Conservation (phyloP, 306 rosid species). For the Casuarina glauca region DNA sequence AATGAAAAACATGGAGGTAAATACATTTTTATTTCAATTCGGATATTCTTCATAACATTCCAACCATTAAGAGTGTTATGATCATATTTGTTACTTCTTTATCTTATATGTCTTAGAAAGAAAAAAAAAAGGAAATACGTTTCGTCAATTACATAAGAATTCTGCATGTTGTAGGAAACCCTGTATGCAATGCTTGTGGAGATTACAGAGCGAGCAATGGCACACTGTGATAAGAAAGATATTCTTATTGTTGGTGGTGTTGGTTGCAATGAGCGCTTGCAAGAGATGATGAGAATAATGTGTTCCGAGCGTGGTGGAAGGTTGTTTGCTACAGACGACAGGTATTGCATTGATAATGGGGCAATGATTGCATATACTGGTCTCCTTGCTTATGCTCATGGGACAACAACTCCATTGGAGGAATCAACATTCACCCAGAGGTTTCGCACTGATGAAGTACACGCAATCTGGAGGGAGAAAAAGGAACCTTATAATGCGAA, state of each 20-base stretch:
- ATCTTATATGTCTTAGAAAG: not conserved
- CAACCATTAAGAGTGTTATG: not conserved
- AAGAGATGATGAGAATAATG: constrained; percentile 95
- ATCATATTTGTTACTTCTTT: not conserved
- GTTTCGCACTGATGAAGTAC: constrained; percentile 90
- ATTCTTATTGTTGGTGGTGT: constrained; percentile 96
- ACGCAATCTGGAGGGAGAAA: constrained; percentile 83
- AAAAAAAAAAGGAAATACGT: no score
- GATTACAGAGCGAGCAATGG: constrained; percentile 96
- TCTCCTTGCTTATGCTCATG: constrained; percentile 79
- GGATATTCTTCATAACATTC: constrained; percentile 18
- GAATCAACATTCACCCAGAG: constrained; percentile 84
- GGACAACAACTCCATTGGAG: constrained; percentile 59
- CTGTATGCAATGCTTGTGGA: constrained; percentile 93
- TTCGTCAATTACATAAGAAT: not conserved
- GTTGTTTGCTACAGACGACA: constrained; percentile 88
- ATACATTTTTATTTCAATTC: not conserved
- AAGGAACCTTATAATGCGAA: constrained; percentile 28
- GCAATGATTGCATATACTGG: constrained; percentile 98
- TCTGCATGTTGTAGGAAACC: constrained; percentile 54
- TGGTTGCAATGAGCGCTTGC: constrained; percentile 86
- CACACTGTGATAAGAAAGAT: constrained; percentile 87
- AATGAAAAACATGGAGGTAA: not conserved
- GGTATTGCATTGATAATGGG: constrained; percentile 89
- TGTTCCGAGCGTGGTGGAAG: constrained; percentile 87